These are phyloP conservation scores for Cylindricascospora bacillispora DNA, from an alignment of 1,139 yeast species.

Conservation along the genomic window DNA sequence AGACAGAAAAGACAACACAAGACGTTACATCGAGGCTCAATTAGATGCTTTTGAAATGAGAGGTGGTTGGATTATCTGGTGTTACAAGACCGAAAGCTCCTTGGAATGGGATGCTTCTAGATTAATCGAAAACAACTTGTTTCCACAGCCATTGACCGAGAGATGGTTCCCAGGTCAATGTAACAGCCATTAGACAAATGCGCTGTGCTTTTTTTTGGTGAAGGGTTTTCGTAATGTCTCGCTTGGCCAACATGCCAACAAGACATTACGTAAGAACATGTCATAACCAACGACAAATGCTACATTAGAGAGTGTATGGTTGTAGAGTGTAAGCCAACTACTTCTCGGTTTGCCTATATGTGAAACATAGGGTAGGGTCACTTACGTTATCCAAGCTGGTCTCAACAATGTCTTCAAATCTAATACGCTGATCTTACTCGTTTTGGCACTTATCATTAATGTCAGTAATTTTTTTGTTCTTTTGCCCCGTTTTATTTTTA, in stretches of 20 bases:
- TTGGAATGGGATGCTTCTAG: conserved; percentile 76
- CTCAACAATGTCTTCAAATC: too few relatives aligned
- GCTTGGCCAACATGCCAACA: background rate
- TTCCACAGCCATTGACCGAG: conserved; percentile 66
- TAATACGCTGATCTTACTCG: too few relatives aligned
- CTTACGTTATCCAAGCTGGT: too few relatives aligned
- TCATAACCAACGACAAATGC: background rate
- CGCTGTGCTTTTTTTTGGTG: background rate
- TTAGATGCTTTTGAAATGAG: conserved; percentile 65
- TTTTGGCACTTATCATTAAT: too few relatives aligned
- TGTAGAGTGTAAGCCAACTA: too few relatives aligned
- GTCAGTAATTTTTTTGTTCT: too few relatives aligned
- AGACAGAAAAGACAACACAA: conserved; percentile 41
- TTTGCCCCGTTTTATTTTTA: too few relatives aligned
- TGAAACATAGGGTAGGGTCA: too few relatives aligned
- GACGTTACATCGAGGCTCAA: conserved; percentile 79
- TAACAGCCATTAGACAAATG: conserved; percentile 13
- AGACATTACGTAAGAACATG: background rate
- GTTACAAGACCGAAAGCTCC: conserved; percentile 76
- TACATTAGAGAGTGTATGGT: too few relatives aligned
- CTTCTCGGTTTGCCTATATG: too few relatives aligned
- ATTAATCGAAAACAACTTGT: conserved; percentile 43
- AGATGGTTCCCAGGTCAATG: conserved; percentile 66
- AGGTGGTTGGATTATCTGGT: conserved; percentile 91
- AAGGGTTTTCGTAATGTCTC: background rate